Evolutionary conservation across 1,284 basidiomycete species (phyloP).

Genomic region (Apiotrichum siamense): DNA sequence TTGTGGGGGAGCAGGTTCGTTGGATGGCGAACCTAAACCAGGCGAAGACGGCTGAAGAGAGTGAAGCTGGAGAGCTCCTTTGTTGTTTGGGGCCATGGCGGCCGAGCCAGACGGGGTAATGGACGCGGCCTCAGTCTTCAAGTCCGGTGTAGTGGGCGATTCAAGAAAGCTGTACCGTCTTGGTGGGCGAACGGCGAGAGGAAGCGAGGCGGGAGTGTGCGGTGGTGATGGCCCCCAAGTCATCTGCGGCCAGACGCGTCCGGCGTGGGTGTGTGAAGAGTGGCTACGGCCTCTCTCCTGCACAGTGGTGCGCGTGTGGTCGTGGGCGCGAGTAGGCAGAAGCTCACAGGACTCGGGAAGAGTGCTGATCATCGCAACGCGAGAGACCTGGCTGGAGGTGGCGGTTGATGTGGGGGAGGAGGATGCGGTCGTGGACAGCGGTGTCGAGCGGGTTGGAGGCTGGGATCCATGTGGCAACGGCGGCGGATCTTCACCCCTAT

Average conservation of each 20-base stretch:
- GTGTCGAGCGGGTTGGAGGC: no score
- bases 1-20: no score
- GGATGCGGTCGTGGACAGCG: no score
- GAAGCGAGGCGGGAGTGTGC: background rate
- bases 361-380: background rate
- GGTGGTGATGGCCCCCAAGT: background rate
- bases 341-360: background rate
- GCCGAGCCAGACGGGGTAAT: background rate
- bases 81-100: no score
- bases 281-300: no score
- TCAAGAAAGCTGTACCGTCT: background rate
- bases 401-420: background rate
- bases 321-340: background rate
- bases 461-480: background rate
- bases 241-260: background rate
- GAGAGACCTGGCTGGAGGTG: background rate
- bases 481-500: no score
- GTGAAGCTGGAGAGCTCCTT: no score
- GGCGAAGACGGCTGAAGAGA: no score
- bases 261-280: background rate
- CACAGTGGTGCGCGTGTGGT: no score
- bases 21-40: no score
- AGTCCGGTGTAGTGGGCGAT: background rate
- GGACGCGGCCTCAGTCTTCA: background rate
- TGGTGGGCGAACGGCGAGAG: background rate